Percentiles rank a stretch among this genome's conserved stretches.
Evolutionary conservation across 1,284 basidiomycete genomes (phyloP).

Genomic region (Ustilago esculenta): DNA sequence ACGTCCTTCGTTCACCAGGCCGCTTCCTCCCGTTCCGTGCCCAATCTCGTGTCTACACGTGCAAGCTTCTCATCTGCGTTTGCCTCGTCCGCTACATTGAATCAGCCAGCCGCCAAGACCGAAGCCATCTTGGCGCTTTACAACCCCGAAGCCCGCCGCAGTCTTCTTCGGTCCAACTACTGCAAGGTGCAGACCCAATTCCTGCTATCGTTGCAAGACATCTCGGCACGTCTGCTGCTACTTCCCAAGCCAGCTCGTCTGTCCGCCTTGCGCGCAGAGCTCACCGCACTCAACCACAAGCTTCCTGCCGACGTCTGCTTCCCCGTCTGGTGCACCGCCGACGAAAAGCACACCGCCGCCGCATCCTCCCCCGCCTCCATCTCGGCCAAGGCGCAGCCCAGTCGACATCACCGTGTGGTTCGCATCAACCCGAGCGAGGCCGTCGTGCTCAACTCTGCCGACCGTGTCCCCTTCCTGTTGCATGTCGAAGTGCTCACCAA

Average conservation of each 20-base stretch:
- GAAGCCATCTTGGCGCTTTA: conserved; percentile 57
- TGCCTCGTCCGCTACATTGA: conserved; percentile 69
- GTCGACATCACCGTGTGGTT: conserved; percentile 88
- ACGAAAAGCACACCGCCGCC: conserved; percentile 44
- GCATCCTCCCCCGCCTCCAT: too few relatives aligned
- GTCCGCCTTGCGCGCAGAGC: conserved; percentile 91
- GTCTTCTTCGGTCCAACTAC: conserved; percentile 71
- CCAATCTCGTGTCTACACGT: conserved; percentile 69
- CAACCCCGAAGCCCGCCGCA: conserved; percentile 46
- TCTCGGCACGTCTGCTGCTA: conserved; percentile 88
- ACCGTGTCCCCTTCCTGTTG: conserved; percentile 91
- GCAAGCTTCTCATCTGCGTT: conserved; percentile 69
- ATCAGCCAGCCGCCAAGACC: conserved; percentile 62
- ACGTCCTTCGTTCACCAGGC: conserved; percentile 27
- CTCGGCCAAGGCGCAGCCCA: conserved; percentile 34
- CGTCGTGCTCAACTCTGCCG: conserved; percentile 97
- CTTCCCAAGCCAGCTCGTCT: conserved; percentile 93
- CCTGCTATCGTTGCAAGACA: conserved; percentile 86
- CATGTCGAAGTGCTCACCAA: conserved; percentile 90
- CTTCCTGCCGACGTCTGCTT: conserved; percentile 90
- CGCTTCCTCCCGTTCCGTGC: conserved; percentile 43
- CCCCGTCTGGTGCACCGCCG: conserved; percentile 85
- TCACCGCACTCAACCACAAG: conserved; percentile 94
- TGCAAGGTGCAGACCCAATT: conserved; percentile 92
- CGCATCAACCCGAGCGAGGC: conserved; percentile 97